Evolutionary conservation across 2,329 filamentous ascomycete genomes (phyloP), one percentile per base, ranked within the genome.

Genomic region (Colletotrichum sublineola): DNA sequence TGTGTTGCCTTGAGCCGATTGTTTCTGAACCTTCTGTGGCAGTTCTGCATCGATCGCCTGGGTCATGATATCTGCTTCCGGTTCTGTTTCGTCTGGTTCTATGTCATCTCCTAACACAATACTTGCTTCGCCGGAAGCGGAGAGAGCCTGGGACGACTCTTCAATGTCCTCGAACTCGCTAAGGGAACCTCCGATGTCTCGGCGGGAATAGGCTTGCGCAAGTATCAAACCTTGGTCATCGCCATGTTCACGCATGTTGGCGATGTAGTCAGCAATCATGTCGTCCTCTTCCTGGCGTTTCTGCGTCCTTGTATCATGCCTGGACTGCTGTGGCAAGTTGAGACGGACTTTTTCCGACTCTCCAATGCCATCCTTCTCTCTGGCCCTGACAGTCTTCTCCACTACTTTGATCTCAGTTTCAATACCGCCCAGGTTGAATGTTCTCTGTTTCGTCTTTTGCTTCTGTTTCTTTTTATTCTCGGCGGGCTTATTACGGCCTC

Each of bases 261-360:
- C 86, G 77, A 94, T 91, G 76, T 95, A 95, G 77, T 95, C 93
- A 1, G 89, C 87, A 75, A 91, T 82, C 53, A 90, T 84, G 1
- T 85, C 87, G 50, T 91, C 88, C 24, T 91, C 86, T 9, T 87
- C 84, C 2, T 80, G 81, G 15, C 42, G 40, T 53, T 44, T 68
- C n/a, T 44, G 15, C 5, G 20, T 15, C n/a, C 31, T 63, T 2
- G n/a, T 4, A n/a, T 24, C 38, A 38, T 42, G 44, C n/a, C 14
- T 58, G 3, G 44, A 61, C 46, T 36, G 18, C 14, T 20, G 14
- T 31, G 55, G 40, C 44, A n/a, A n/a, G 15, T 38, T 63, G 12
- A 5, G 15, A 12, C 29, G 11, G 14, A 15, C 42, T 38, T 33
- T 20, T 36, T 6, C 15, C 15, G 29, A 2, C 24, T 9, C 14